phyloP scores from a whole-genome alignment of 2,329 filamentous ascomycete species.

The Epichloe hybrida region DNA sequence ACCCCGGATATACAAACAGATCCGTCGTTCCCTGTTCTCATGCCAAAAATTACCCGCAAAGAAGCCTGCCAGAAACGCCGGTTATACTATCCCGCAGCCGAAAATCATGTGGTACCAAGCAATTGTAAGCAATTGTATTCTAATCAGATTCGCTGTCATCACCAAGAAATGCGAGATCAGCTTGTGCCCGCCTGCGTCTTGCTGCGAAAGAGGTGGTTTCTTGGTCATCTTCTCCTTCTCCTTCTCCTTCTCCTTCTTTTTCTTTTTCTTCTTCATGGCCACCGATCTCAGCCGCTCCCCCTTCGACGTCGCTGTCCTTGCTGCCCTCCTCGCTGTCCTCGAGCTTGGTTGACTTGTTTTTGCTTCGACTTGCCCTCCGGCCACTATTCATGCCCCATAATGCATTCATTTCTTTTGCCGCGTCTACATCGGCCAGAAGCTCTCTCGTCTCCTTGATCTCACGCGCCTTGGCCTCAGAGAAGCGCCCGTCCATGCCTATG shows the following conservation, averaged over 20 bases:
- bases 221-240: constrained; percentile 16
- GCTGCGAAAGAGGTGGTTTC: constrained; percentile 25
- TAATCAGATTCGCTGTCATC: constrained; percentile 54
- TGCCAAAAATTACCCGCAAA: neutral
- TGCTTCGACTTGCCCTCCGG: constrained; percentile 28
- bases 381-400: constrained; percentile 51
- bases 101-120: neutral
- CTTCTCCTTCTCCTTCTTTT: constrained; percentile 15
- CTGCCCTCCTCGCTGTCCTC: constrained; percentile 17
- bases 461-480: constrained; percentile 68
- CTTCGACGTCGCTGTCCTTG: constrained; percentile 15
- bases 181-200: constrained; percentile 33
- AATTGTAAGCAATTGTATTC: constrained; percentile 1
- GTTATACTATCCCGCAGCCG: neutral
- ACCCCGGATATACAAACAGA: neutral
- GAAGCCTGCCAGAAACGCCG: neutral
- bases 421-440: constrained; percentile 69
- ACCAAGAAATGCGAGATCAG: constrained; percentile 52
- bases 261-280: constrained; percentile 13
- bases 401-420: constrained; percentile 67
- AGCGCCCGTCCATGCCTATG: constrained; percentile 77
- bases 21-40: neutral
- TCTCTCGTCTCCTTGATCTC: constrained; percentile 83
- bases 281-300: neutral
- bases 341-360: constrained; percentile 16